Evolutionary conservation across 345 rosid species (phyloP).

Genomic region (Eucalyptus caleyi): DNA sequence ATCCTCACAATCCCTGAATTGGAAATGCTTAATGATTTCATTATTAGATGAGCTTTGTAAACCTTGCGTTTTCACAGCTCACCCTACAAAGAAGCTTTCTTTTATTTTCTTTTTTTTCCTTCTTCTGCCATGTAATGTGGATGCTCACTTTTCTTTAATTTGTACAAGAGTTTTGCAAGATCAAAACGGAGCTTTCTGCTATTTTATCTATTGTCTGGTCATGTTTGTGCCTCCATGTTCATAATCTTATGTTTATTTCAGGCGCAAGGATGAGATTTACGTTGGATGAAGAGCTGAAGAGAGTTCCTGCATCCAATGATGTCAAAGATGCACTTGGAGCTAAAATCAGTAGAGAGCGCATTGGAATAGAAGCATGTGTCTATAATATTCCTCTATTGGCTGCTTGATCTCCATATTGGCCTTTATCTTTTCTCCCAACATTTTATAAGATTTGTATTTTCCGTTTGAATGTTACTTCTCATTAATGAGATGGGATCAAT

Average conservation of each 20-base stretch:
- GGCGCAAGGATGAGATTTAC: constrained; percentile 81
- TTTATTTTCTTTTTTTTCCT: too few relatives aligned
- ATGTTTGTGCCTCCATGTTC: neutral
- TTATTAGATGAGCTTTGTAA: too few relatives aligned
- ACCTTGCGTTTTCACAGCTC: too few relatives aligned
- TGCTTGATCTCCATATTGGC: neutral
- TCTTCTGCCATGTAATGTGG: neutral
- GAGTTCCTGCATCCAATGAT: constrained; percentile 61
- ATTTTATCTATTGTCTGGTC: neutral
- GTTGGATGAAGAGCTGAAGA: constrained; percentile 29
- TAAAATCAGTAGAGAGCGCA: constrained; percentile 86
- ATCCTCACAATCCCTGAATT: too few relatives aligned
- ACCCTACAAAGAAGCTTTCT: too few relatives aligned
- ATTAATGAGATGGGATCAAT: neutral
- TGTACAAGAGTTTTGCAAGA: neutral
- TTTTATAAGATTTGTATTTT: neutral
- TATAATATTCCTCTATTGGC: neutral
- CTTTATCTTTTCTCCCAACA: neutral
- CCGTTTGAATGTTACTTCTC: neutral
- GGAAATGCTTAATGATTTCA: too few relatives aligned
- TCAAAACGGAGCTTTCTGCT: neutral
- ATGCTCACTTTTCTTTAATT: neutral
- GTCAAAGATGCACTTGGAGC: constrained; percentile 75
- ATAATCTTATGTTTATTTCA: constrained; percentile 5
- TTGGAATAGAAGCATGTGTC: constrained; percentile 67